phyloP scores from a whole-genome alignment of 1,284 basidiomycete species.

The Garcileccinum viscosum region DNA sequence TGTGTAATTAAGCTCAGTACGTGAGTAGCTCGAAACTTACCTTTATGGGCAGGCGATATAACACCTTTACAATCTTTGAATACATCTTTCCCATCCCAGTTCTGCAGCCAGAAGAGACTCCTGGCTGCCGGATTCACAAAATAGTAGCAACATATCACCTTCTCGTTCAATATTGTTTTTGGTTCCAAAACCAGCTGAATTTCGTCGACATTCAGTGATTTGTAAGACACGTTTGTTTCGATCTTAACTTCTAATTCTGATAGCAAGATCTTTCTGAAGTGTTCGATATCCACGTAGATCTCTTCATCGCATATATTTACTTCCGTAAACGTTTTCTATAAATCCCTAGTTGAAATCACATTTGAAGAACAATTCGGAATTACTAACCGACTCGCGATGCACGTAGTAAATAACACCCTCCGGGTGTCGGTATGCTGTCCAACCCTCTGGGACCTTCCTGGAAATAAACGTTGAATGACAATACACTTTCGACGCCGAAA shows the following conservation, averaged over 20 bases:
- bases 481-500: neutral
- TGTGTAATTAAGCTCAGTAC: too few relatives aligned
- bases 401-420: conserved; percentile 39
- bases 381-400: conserved; percentile 34
- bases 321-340: conserved; percentile 41
- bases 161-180: neutral
- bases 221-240: neutral
- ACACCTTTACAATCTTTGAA: conserved; percentile 29
- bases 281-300: conserved; percentile 29
- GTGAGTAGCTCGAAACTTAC: conserved; percentile 14
- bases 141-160: conserved; percentile 36
- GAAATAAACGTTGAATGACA: neutral
- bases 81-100: conserved; percentile 25
- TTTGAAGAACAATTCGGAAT: neutral
- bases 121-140: conserved; percentile 36
- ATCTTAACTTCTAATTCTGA: conserved; percentile 18
- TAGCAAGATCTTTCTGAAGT: conserved; percentile 22
- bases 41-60: conserved; percentile 34
- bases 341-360: neutral
- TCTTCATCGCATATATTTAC: conserved; percentile 26
- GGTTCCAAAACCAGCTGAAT: conserved; percentile 41
- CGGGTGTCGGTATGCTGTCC: conserved; percentile 32
- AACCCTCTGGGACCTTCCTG: conserved; percentile 31
- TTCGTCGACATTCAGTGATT: conserved; percentile 21
- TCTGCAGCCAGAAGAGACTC: conserved; percentile 37